Evolutionary conservation across 352 stramenopile species (phyloP).

Genomic region (Globisporangium cystogenes): DNA sequence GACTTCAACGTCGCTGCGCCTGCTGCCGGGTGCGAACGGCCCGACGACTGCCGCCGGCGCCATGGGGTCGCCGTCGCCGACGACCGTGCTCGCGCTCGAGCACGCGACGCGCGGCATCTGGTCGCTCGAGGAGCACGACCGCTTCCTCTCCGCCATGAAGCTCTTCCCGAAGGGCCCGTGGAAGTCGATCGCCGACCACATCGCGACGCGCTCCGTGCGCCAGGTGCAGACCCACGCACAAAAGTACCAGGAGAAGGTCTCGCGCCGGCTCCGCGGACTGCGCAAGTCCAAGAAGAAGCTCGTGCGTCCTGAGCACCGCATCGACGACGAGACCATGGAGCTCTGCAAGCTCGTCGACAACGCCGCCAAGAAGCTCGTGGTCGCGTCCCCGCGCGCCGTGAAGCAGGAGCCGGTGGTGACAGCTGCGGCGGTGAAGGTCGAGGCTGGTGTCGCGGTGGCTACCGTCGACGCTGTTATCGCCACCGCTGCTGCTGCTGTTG

Average conservation of each 20-base stretch:
- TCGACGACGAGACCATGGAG: conserved; percentile 56
- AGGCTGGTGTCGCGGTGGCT: neutral
- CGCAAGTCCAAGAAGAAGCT: conserved; percentile 73
- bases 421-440: neutral
- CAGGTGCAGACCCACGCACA: conserved; percentile 78
- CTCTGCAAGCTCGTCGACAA: conserved; percentile 51
- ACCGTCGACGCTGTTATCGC: neutral
- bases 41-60: neutral
- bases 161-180: conserved; percentile 65
- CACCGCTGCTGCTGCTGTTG: neutral
- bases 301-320: conserved; percentile 46
- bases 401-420: conserved; percentile 11
- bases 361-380: conserved; percentile 35
- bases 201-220: conserved; percentile 57
- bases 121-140: conserved; percentile 64
- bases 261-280: conserved; percentile 49
- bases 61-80: too few relatives aligned
- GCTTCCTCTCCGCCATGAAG: conserved; percentile 64
- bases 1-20: conserved; percentile 13
- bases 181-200: conserved; percentile 68
- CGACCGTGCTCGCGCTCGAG: conserved; percentile 2
- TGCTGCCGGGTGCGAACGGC: conserved; percentile 8
- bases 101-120: conserved; percentile 34
- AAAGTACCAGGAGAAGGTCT: conserved; percentile 77
- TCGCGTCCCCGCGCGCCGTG: conserved; percentile 11